Evolutionary conservation across 164 flowering plant species (phyloP).

Genomic region (Berberis thunbergii): DNA sequence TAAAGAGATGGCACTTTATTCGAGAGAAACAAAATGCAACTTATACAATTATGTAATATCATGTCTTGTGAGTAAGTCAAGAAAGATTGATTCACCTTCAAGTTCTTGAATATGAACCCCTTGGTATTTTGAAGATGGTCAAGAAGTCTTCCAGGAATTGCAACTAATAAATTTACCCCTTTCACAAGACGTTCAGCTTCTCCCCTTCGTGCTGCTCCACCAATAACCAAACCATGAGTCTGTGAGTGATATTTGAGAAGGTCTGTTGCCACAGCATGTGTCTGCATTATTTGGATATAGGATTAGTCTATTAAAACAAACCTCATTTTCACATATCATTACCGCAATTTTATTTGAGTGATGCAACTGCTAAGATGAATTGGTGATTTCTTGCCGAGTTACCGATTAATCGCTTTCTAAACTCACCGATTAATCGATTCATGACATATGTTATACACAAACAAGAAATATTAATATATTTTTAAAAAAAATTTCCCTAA

Average conservation of each 20-base stretch:
- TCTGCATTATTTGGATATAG: conserved; percentile 30
- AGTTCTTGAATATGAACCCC: conserved; percentile 71
- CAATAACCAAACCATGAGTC: conserved; percentile 83
- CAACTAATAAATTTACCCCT: conserved; percentile 84
- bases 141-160: conserved; percentile 92
- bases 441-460: too few species aligned
- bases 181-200: conserved; percentile 86
- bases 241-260: conserved; percentile 84
- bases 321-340: neutral
- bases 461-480: too few species aligned
- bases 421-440: neutral
- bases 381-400: neutral
- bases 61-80: neutral
- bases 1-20: too few species aligned
- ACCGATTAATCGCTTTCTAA: neutral
- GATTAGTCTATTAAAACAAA: neutral
- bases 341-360: neutral
- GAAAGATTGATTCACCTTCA: conserved; percentile 40
- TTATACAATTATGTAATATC: too few species aligned
- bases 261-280: conserved; percentile 90
- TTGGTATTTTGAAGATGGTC: conserved; percentile 93
- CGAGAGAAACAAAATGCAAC: too few species aligned
- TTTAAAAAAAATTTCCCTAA: too few species aligned
- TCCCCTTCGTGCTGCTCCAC: conserved; percentile 72
- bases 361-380: neutral